Conservation (phyloP, 2,329 filamentous ascomycete species). For the Colletotrichum endophyticum region DNA sequence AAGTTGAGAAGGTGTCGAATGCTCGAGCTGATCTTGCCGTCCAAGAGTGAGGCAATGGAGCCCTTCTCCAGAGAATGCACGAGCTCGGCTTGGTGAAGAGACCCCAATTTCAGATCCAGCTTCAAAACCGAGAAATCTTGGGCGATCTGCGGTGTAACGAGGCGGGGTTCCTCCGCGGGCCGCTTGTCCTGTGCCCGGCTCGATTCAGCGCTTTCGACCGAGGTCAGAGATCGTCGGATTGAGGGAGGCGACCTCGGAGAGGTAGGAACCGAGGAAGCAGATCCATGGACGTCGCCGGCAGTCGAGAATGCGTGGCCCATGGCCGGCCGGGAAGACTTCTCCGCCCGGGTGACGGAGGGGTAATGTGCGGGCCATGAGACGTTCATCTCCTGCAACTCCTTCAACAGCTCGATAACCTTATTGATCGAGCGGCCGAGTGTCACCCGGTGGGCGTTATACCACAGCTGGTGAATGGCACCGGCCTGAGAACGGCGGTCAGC, state of each 20-base stretch:
- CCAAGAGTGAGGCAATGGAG: constrained; percentile 87
- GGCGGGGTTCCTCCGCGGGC: constrained; percentile 71
- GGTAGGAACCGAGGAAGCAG: constrained; percentile 39
- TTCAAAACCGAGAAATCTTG: constrained; percentile 97
- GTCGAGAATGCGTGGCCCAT: constrained; percentile 69
- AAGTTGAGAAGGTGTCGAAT: constrained; percentile 88
- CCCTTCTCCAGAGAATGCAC: constrained; percentile 94
- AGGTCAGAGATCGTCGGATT: constrained; percentile 75
- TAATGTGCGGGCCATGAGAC: constrained; percentile 93
- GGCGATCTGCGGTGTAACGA: constrained; percentile 90
- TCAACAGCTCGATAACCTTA: constrained; percentile 82
- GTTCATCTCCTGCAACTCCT: constrained; percentile 87
- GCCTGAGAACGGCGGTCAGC: constrained; percentile 62
- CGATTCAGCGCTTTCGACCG: constrained; percentile 71
- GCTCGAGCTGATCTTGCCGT: constrained; percentile 93
- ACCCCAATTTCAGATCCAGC: constrained; percentile 88
- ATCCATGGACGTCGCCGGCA: constrained; percentile 49
- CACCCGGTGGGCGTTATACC: constrained; percentile 91
- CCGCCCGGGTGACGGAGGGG: constrained; percentile 76
- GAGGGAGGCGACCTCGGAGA: constrained; percentile 50
- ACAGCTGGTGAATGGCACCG: constrained; percentile 88
- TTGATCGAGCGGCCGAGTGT: constrained; percentile 88
- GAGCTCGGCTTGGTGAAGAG: constrained; percentile 84
- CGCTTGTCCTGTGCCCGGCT: constrained; percentile 73
- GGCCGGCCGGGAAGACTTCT: constrained; percentile 62